phyloP scores from a whole-genome alignment of 306 rosid genomes.

The Purshia tridentata region DNA sequence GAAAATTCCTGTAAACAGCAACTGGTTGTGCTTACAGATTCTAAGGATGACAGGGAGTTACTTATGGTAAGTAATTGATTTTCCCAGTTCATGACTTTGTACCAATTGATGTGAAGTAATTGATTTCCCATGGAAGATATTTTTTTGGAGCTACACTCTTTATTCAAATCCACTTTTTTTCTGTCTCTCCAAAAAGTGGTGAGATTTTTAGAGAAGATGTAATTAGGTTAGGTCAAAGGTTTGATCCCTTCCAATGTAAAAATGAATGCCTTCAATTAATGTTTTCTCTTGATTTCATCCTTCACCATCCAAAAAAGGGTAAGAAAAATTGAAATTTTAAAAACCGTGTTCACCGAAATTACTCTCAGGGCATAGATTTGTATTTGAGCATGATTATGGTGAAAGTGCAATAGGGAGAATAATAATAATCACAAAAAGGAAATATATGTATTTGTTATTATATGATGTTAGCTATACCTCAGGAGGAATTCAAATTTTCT shows the following conservation, averaged over 20 bases:
- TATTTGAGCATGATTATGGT: background rate
- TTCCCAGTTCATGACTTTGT: background rate
- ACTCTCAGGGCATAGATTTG: background rate
- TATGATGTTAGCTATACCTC: slow-evolving; percentile 4
- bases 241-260: no score
- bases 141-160: no score
- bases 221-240: background rate
- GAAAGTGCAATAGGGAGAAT: background rate
- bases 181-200: no score
- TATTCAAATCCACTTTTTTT: no score
- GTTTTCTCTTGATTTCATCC: no score
- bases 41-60: slow-evolving; percentile 58
- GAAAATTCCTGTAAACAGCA: slow-evolving; percentile 50
- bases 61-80: slow-evolving; percentile 58
- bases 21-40: slow-evolving; percentile 64
- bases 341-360: background rate
- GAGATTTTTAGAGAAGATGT: no score
- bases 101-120: background rate
- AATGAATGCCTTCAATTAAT: background rate
- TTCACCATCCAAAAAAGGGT: no score
- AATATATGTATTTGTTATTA: background rate
- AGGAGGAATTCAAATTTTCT: slow-evolving; percentile 3
- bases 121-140: background rate
- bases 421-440: background rate
- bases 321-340: background rate